phyloP scores from a whole-genome alignment of 2,329 filamentous ascomycete genomes.

The Helotiales sp. region DNA sequence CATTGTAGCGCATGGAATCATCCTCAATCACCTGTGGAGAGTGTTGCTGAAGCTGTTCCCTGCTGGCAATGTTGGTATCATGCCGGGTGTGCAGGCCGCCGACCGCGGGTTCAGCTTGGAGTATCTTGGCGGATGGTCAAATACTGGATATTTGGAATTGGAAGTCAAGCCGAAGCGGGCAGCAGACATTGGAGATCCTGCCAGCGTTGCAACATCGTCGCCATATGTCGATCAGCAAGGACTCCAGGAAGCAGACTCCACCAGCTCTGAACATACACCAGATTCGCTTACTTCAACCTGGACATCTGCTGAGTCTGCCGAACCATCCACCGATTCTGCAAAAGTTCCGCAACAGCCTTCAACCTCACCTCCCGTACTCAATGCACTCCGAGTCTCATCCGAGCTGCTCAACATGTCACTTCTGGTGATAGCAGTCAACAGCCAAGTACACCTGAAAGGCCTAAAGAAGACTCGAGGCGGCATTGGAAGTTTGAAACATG shows the following conservation, averaged over 20 bases:
- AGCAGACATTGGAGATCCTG: not conserved
- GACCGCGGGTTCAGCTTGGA: conserved; percentile 44
- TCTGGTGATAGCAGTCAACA: conserved; percentile 64
- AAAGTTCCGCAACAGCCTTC: conserved; percentile 4
- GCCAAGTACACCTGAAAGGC: conserved; percentile 67
- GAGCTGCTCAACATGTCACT: conserved; percentile 43
- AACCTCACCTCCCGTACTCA: not conserved
- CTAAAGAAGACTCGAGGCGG: conserved; percentile 80
- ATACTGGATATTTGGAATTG: conserved; percentile 56
- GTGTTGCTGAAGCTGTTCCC: conserved; percentile 57
- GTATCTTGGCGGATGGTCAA: conserved; percentile 61
- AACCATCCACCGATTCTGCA: not conserved
- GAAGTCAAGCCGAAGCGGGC: conserved; percentile 22
- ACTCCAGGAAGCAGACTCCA: not conserved
- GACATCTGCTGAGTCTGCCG: not conserved
- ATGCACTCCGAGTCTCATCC: not conserved
- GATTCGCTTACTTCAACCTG: not conserved
- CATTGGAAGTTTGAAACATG: conserved; percentile 75
- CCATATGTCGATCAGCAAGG: not conserved
- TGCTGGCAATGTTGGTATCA: conserved; percentile 35
- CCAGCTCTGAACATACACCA: not conserved
- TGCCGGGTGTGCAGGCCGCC: conserved; percentile 40
- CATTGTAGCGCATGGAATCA: conserved; percentile 81
- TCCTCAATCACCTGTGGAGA: conserved; percentile 69
- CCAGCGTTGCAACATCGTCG: not conserved